Conservation (phyloP, 129 eudicot species). For the Chrysanthemum seticuspe region DNA sequence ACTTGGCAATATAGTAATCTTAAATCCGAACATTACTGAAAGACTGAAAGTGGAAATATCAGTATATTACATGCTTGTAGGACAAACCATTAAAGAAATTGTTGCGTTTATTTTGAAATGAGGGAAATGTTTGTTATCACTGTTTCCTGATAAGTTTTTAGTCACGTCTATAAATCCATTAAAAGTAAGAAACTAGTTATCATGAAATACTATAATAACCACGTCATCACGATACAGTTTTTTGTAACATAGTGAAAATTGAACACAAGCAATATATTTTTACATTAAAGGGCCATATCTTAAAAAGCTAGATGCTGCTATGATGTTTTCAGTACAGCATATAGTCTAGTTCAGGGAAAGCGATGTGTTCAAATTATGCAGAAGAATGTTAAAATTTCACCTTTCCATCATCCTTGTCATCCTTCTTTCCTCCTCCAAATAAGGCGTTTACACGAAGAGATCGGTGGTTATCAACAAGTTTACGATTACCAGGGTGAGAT, state of each 20-base stretch:
- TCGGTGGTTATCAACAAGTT: constrained; percentile 35
- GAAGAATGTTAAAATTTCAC: constrained; percentile 25
- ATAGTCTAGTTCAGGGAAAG: not conserved
- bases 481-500: constrained; percentile 31
- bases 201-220: not conserved
- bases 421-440: constrained; percentile 93
- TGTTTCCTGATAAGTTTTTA: not conserved
- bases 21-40: constrained; percentile 8
- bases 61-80: too few relatives aligned
- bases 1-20: not conserved
- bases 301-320: not conserved
- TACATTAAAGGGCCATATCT: not conserved
- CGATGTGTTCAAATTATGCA: too few relatives aligned
- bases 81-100: not conserved
- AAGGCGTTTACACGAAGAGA: constrained; percentile 58
- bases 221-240: constrained; percentile 5
- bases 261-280: not conserved
- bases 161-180: not conserved
- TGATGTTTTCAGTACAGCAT: not conserved
- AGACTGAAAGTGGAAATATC: not conserved
- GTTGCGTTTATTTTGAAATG: constrained; percentile 1
- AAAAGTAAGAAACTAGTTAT: constrained; percentile 3
- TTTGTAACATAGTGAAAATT: not conserved
- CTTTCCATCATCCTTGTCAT: constrained; percentile 70
- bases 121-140: not conserved